A percentile compares a stretch with the other conserved stretches of the same genome.
phyloP scores from a whole-genome alignment of 1,284 basidiomycete species.

The Sporisorium iseilematis-ciliati region DNA sequence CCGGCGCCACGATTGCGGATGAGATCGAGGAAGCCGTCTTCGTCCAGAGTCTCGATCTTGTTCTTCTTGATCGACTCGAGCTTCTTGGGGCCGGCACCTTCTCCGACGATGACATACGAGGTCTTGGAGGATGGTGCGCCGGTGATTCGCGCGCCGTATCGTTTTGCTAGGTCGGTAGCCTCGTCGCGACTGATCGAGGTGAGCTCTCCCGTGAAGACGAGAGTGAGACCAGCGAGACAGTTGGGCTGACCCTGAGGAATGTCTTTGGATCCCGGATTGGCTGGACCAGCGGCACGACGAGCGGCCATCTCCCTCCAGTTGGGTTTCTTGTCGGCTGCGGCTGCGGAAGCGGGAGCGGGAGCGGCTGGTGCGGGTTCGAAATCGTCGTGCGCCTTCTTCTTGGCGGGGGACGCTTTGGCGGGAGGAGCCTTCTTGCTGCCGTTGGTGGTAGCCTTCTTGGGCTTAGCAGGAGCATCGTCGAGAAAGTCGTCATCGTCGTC shows the following conservation, averaged over 20 bases:
- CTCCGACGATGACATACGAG: conserved; percentile 87
- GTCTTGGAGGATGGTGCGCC: conserved; percentile 90
- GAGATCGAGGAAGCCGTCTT: conserved; percentile 88
- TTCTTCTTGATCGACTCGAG: conserved; percentile 86
- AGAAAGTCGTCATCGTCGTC: conserved; percentile 32
- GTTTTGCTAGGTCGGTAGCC: conserved; percentile 87
- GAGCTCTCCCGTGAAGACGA: conserved; percentile 92
- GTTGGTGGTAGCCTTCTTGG: conserved; percentile 58
- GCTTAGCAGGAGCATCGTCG: conserved; percentile 36
- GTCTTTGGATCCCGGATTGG: conserved; percentile 82
- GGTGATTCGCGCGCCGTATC: conserved; percentile 82
- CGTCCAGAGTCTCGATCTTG: conserved; percentile 79
- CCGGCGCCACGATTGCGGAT: conserved; percentile 58
- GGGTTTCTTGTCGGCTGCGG: conserved; percentile 35
- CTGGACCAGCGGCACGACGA: conserved; percentile 78
- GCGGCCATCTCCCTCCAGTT: conserved; percentile 70
- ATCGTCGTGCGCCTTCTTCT: conserved; percentile 22
- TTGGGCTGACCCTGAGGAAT: conserved; percentile 83
- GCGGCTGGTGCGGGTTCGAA: conserved; percentile 28
- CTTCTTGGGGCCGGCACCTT: conserved; percentile 88
- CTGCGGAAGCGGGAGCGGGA: conserved; percentile 10
- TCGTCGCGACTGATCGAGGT: conserved; percentile 88
- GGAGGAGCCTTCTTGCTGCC: conserved; percentile 61
- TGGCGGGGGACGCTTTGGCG: conserved; percentile 17
- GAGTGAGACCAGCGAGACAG: conserved; percentile 85